Conservation (phyloP, 495 filamentous ascomycete genomes). For the Trichocladium uniseriatum region DNA sequence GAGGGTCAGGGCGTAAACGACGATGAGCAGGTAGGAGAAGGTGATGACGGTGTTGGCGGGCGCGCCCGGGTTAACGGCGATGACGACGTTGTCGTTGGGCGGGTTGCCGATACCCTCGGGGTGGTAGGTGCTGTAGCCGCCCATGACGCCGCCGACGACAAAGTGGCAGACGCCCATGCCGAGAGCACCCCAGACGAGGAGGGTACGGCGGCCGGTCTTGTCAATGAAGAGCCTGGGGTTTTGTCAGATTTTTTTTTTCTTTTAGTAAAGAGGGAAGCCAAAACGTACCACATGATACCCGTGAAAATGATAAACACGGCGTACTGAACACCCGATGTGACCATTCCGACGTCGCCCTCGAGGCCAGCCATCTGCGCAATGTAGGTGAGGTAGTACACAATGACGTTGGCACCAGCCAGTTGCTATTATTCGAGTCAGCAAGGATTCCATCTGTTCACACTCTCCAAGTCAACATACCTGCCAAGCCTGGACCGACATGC, state of each 20-base stretch:
- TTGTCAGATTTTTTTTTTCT: background rate
- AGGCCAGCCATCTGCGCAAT: conserved; percentile 62
- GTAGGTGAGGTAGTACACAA: conserved; percentile 64
- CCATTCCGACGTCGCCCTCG: conserved; percentile 54
- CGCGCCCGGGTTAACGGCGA: conserved; percentile 45
- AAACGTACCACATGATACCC: conserved; percentile 41
- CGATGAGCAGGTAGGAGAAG: conserved; percentile 62
- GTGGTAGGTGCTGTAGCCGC: conserved; percentile 33
- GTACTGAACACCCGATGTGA: conserved; percentile 64
- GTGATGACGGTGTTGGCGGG: conserved; percentile 62
- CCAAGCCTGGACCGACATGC: conserved; percentile 53
- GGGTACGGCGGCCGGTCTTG: conserved; percentile 57
- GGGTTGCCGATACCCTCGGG: conserved; percentile 49
- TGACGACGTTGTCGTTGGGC: conserved; percentile 55
- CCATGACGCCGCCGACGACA: conserved; percentile 50
- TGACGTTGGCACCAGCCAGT: conserved; percentile 57
- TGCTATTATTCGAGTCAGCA: conserved; percentile 50
- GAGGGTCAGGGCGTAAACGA: conserved; percentile 60
- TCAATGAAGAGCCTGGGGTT: conserved; percentile 54
- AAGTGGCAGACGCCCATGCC: conserved; percentile 64
- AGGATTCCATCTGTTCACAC: conserved; percentile 24
- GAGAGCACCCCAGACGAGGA: conserved; percentile 61
- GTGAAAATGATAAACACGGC: conserved; percentile 68
- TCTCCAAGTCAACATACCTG: conserved; percentile 19
- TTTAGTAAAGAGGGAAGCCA: background rate